Evolutionary conservation across 768 basidiomycete genomes (phyloP), one percentile per base, ranked within the genome.

Genomic region (Podaxis rugospora): DNA sequence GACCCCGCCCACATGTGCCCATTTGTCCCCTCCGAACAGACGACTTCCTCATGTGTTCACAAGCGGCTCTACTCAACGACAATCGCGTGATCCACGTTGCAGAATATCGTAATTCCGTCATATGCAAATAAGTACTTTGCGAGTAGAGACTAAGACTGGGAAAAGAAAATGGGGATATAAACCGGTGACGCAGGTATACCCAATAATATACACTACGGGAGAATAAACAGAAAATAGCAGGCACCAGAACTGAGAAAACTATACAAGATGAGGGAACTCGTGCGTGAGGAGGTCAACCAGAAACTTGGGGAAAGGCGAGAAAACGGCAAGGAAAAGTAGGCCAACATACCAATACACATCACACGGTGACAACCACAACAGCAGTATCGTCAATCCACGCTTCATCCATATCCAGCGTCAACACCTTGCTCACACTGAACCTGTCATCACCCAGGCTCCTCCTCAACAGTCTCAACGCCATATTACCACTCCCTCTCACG

Each of bases 351-450:
- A 1, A 47, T 11, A 37, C 14, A n/a, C 49, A 6, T 62, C 52
- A 65, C 16, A 65, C 40, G 23, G 61, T 62, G 14, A 62, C 47
- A 25, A 88, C 86, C 59, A 88, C 77, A 60, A 89, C 81, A 7
- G 85, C 77, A 7, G 87, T 83, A 69, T 89, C 87, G 63, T 89
- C 87, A 62, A 89, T 76, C 86, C 87, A 89, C 16, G 83, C 79
- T 44, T 73, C 74, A 59, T 85, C 83, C 81, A 86, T 80, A 66
- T 89, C 84, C 67, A 88, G 70, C 36, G 85, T 87, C 72, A 88
- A 69, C 59, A 82, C 80, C 61, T 78, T 78, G 39, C 86, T 87
- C 44, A 87, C 83, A 47, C 49, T 72, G 61, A 72, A 76, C 27
- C 73, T 63, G 62, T 87, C 83, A 28, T 81, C 80, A 25, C 87